Evolutionary conservation across 441 rosid genomes (phyloP).

Genomic region (Gossypium lobatum): DNA sequence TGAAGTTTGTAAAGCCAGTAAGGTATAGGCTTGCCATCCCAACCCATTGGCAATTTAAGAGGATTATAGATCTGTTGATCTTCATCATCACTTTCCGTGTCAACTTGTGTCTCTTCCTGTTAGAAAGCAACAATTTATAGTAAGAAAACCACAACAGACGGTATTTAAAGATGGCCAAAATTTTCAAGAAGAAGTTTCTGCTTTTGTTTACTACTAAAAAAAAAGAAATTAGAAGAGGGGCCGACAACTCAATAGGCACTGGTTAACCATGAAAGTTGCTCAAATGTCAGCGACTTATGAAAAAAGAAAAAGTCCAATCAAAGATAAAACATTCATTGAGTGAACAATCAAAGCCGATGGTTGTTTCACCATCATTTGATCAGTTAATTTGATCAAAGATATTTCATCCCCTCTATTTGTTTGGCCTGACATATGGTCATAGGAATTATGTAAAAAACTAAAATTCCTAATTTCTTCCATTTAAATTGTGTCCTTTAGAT

Average conservation of each 20-base stretch:
- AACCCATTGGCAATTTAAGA: constrained; percentile 95
- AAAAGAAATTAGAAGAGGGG: no score
- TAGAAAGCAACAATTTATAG: constrained; percentile 12
- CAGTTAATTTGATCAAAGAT: not conserved
- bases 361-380: not conserved
- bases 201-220: not conserved
- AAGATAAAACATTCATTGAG: not conserved
- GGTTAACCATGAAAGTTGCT: not conserved
- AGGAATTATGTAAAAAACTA: not conserved
- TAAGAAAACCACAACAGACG: constrained; percentile 2
- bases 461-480: not conserved
- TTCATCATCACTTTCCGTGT: constrained; percentile 94
- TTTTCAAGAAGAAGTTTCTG: not conserved
- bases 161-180: not conserved
- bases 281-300: not conserved
- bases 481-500: not conserved
- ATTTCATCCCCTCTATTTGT: not conserved
- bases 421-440: no score
- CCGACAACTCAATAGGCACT: not conserved
- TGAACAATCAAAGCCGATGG: not conserved
- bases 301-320: not conserved
- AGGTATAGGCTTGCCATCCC: constrained; percentile 99
- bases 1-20: constrained; percentile 99
- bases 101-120: constrained; percentile 93
- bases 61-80: constrained; percentile 95